phyloP scores from a whole-genome alignment of 768 basidiomycete species.

The Tephrocybe sp. region DNA sequence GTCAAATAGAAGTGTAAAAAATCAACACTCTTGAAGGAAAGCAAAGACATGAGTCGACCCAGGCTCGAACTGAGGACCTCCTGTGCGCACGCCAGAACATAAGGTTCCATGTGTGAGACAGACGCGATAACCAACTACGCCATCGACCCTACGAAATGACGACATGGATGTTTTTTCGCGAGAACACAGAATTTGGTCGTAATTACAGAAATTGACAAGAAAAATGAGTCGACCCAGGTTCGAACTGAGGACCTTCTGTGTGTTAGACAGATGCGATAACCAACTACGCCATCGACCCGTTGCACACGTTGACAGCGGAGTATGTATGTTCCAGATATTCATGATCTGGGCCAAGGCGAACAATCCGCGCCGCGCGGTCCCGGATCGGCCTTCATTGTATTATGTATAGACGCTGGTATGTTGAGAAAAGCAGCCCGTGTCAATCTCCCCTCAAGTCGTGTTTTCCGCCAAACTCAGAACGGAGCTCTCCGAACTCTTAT shows the following conservation, averaged over 20 bases:
- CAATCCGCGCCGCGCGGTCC: no score
- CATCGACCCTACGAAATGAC: conserved; percentile 35
- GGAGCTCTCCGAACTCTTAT: conserved; percentile 24
- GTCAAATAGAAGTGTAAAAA: neutral
- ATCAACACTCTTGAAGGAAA: neutral
- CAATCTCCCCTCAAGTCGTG: conserved; percentile 11
- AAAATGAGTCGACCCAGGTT: neutral
- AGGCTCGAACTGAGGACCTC: no score
- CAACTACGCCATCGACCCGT: conserved; percentile 75
- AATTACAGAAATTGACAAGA: no score
- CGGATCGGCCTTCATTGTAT: no score
- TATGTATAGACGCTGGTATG: no score
- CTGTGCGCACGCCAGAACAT: conserved; percentile 6
- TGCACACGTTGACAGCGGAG: no score
- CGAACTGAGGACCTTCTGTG: neutral
- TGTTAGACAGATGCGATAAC: conserved; percentile 69
- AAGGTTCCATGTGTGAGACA: conserved; percentile 36
- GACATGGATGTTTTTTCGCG: no score
- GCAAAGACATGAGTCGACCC: conserved; percentile 17
- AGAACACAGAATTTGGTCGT: no score
- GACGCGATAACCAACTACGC: conserved; percentile 77
- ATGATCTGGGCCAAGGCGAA: no score
- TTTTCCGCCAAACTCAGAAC: conserved; percentile 15
- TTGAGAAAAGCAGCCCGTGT: conserved; percentile 20
- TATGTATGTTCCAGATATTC: no score